Evolutionary conservation across 371 early-diverging fungal species (phyloP).

Genomic region (Fennellomyces sp.): DNA sequence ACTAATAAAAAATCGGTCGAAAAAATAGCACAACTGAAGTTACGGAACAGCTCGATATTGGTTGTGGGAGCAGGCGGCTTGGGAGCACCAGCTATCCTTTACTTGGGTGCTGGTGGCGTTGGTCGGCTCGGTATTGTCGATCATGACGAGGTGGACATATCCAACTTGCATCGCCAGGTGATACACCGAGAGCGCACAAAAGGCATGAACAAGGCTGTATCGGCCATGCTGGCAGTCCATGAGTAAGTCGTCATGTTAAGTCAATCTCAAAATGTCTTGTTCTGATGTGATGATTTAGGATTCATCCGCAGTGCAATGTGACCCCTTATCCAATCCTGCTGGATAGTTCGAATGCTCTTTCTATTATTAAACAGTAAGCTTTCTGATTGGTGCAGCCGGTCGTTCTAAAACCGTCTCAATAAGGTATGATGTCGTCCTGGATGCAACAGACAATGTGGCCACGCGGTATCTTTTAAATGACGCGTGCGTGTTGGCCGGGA

Average conservation of each 20-base stretch:
- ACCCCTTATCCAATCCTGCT: constrained; percentile 58
- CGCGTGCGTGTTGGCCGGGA: constrained; percentile 82
- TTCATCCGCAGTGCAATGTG: constrained; percentile 62
- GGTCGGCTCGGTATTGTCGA: constrained; percentile 95
- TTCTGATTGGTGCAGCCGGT: neutral
- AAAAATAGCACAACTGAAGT: constrained; percentile 78
- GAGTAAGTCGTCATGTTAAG: constrained; percentile 36
- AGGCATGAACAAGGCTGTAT: constrained; percentile 82
- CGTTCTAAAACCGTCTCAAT: neutral
- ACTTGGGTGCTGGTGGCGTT: constrained; percentile 93
- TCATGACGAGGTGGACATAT: constrained; percentile 92
- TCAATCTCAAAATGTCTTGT: neutral
- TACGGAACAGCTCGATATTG: constrained; percentile 80
- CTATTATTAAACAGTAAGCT: constrained; percentile 52
- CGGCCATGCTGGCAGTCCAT: constrained; percentile 70
- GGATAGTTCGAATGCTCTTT: constrained; percentile 69
- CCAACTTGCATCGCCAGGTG: constrained; percentile 97
- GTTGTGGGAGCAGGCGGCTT: constrained; percentile 98
- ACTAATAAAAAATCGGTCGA: too few relatives aligned
- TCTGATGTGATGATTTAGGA: constrained; percentile 23
- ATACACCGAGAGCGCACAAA: constrained; percentile 83
- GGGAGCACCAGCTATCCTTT: constrained; percentile 91
- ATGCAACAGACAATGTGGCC: constrained; percentile 97
- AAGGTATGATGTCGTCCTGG: constrained; percentile 93
- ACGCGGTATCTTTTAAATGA: constrained; percentile 97